Base-by-base conservation (phyloP, 129 eudicot species). In the Scalesia atractyloides region DNA sequence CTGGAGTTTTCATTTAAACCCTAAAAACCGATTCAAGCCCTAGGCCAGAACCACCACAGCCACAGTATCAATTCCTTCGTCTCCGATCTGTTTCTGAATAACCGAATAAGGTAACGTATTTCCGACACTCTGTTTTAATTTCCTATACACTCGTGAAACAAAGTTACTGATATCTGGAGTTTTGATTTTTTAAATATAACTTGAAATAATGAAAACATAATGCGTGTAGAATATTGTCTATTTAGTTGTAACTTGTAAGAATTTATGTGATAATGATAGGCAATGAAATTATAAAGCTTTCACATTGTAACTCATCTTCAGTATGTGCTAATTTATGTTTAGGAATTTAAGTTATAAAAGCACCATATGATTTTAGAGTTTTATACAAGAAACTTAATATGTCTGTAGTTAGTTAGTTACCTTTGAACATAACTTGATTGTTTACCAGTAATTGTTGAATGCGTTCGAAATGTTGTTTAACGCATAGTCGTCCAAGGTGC, bases 271-370 rank as follows among this genome's bases (percentile, higher is more conserved):
- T 1, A 7, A 37, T 37, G 9, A 5, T 5, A 37, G 9, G 44
- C 0, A 7, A 37, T 37, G 9, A 0, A 37, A 37, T 37, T 86
- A 86, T 64, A 89, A 70, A 39, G 92, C 96, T 83, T 89, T 89
- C 67, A 86, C 82, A 56, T 89, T 89, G 79, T 73, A 69, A 80
- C 68, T 89, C 92, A 41, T 78, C 36, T 51, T 86, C 86, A n/a
- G 5, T 19, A 18, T 41, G 30, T 18, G 0, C 9, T 53, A 18
- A 54, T 20, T 20, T 22, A 22, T 57, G 37, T 11, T 22, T 19
- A 24, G 64, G 26, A 57, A 22, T 57, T 22, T 22, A 34, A 22
- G 24, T 41, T 11, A 66, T 66, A 22, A 47, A 24, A 24, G 30
- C 30, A 24, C 30, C 30, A 37, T 22, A 66, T 26, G 39, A 47